These are phyloP conservation scores for Puccinia hordei DNA, from an alignment of 1,284 basidiomycete species.

Conservation along the genomic window DNA sequence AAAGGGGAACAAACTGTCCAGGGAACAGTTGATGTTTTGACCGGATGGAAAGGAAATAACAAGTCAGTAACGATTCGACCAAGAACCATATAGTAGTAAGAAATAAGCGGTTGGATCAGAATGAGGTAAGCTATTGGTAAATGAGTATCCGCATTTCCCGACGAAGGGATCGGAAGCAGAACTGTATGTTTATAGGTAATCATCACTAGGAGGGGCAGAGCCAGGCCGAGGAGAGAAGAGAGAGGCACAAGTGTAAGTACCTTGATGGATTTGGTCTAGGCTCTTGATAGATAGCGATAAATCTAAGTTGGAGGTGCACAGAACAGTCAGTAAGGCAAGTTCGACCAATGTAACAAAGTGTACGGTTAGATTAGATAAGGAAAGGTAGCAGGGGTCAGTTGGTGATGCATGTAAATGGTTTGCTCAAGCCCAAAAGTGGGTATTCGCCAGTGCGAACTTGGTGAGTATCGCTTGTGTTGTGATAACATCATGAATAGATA, in stretches of 20 bases:
- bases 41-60: not conserved
- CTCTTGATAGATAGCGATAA: not conserved
- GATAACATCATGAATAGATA: slow-evolving; percentile 4
- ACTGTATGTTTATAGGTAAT: slow-evolving; percentile 22
- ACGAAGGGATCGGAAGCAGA: slow-evolving; percentile 40
- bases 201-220: slow-evolving; percentile 4
- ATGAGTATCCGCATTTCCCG: slow-evolving; percentile 37
- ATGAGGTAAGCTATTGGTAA: slow-evolving; percentile 43
- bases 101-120: not conserved
- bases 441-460: slow-evolving; percentile 17
- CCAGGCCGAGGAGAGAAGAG: not conserved
- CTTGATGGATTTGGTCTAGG: not conserved
- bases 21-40: not conserved
- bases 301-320: too few relatives aligned
- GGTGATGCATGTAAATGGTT: slow-evolving; percentile 32
- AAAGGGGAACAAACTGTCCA: not conserved
- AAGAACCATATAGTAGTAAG: not conserved
- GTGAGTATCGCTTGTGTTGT: slow-evolving; percentile 26
- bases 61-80: not conserved
- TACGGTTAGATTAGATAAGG: not conserved
- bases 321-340: not conserved
- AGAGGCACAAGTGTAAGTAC: not conserved
- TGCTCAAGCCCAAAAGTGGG: slow-evolving; percentile 14
- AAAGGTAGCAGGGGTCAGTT: slow-evolving; percentile 11
- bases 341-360: not conserved